Conservation (phyloP, 257 asterid species). For the Coffea eugenioides region DNA sequence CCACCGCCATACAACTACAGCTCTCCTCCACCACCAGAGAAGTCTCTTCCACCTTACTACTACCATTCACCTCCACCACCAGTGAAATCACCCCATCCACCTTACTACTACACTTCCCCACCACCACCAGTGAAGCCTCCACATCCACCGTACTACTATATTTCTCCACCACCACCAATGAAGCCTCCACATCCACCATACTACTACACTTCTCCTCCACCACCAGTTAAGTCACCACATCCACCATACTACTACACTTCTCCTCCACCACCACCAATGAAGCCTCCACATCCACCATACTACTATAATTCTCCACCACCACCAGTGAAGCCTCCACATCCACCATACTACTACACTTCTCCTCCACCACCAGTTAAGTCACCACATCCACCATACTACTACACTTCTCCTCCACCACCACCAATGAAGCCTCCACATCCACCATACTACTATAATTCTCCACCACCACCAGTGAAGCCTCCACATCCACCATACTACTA, state of each 20-base stretch:
- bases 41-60: conserved; percentile 36
- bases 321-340: conserved; percentile 7
- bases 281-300: conserved; percentile 32
- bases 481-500: conserved; percentile 18
- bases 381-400: conserved; percentile 14
- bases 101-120: conserved; percentile 20
- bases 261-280: conserved; percentile 29
- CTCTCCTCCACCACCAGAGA: conserved; percentile 29
- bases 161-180: conserved; percentile 46
- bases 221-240: conserved; percentile 30
- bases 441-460: conserved; percentile 10
- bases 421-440: conserved; percentile 17
- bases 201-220: conserved; percentile 32
- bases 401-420: conserved; percentile 27
- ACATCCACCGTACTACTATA: conserved; percentile 34
- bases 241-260: conserved; percentile 37
- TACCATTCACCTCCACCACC: conserved; percentile 55
- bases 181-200: conserved; percentile 38
- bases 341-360: not conserved
- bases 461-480: conserved; percentile 19
- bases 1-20: conserved; percentile 34
- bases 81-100: conserved; percentile 17
- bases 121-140: conserved; percentile 21
- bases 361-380: conserved; percentile 15
- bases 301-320: conserved; percentile 39